Evolutionary conservation across 805 yeast genomes (phyloP).

Genomic region (Candida xyloterini): DNA sequence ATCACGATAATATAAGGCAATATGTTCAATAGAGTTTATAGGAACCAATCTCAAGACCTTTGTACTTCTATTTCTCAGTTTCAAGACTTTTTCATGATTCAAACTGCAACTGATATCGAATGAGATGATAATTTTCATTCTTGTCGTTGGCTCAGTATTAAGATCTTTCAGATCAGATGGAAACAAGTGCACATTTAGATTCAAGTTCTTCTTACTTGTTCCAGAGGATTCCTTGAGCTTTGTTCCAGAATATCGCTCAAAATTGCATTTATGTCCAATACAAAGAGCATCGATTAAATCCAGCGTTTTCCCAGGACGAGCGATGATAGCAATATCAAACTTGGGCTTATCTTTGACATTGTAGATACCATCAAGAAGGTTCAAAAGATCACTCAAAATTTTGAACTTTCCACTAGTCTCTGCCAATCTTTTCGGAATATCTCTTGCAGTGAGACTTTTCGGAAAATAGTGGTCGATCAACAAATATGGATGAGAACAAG

Average conservation of each 20-base stretch:
- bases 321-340: conserved; percentile 64
- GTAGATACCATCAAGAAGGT: conserved; percentile 43
- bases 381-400: conserved; percentile 61
- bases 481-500: conserved; percentile 86
- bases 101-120: conserved; percentile 33
- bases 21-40: conserved; percentile 80
- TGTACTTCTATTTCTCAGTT: conserved; percentile 20
- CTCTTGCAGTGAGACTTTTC: conserved; percentile 66
- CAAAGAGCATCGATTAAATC: conserved; percentile 74
- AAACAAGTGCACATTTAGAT: conserved; percentile 39
- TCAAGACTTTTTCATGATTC: conserved; percentile 17
- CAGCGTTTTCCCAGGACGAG: conserved; percentile 63
- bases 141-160: conserved; percentile 14
- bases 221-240: conserved; percentile 47
- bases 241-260: conserved; percentile 61
- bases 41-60: conserved; percentile 67
- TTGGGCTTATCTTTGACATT: conserved; percentile 23
- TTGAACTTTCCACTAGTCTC: conserved; percentile 84
- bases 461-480: conserved; percentile 85
- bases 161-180: conserved; percentile 35
- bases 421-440: conserved; percentile 64
- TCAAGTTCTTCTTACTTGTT: conserved; percentile 22
- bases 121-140: conserved; percentile 29
- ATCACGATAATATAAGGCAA: conserved; percentile 49
- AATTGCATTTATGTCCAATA: conserved; percentile 54